These are phyloP conservation scores for Syzygium syzygioides DNA, from an alignment of 441 rosid species.

Conservation along the genomic window DNA sequence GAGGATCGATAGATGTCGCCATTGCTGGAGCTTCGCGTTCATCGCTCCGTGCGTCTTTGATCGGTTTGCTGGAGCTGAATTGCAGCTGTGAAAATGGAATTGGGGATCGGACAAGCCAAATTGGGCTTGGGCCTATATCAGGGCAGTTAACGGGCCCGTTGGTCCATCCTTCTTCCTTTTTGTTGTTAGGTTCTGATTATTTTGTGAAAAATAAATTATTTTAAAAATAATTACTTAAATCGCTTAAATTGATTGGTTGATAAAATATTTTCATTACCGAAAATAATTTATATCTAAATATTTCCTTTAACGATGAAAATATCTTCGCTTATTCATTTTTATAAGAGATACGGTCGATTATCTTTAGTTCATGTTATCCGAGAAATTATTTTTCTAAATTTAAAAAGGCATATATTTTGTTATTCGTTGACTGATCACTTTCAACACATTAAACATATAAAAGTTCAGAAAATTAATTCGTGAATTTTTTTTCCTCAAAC, in stretches of 20 bases:
- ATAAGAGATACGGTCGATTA: too few relatives aligned
- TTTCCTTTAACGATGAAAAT: neutral
- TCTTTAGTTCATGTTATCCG: too few relatives aligned
- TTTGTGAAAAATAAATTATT: neutral
- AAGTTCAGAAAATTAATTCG: too few relatives aligned
- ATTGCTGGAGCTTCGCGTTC: constrained; percentile 37
- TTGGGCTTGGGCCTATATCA: neutral
- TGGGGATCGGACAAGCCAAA: neutral
- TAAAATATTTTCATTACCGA: too few relatives aligned
- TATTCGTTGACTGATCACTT: too few relatives aligned
- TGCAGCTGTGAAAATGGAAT: neutral
- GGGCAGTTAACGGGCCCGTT: neutral
- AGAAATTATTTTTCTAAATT: too few relatives aligned
- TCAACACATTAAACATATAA: too few relatives aligned
- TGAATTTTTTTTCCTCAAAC: neutral
- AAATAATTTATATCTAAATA: neutral
- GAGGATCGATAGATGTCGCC: constrained; percentile 22
- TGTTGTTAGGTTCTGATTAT: neutral
- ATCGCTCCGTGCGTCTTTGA: constrained; percentile 4
- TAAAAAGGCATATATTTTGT: too few relatives aligned
- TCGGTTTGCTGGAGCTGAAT: neutral
- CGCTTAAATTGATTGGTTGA: rapidly evolving
- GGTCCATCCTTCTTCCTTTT: neutral
- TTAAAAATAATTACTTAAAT: neutral
- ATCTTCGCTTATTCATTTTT: neutral